Conservation (phyloP, 768 basidiomycete genomes). For the Podaxis rugospora region DNA sequence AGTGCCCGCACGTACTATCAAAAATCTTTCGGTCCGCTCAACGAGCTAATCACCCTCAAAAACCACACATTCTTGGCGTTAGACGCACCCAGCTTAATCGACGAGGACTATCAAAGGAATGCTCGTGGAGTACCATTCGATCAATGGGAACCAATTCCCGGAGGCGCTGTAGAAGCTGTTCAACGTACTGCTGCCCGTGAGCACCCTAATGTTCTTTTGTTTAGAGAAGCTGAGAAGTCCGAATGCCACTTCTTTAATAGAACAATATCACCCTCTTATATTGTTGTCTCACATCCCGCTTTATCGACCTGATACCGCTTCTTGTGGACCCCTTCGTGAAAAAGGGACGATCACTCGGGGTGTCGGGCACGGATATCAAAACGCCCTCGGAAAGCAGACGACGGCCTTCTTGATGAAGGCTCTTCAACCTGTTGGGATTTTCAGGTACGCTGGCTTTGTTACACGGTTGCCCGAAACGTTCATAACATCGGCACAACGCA, state of each 20-base stretch:
- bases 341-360: constrained; percentile 66
- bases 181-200: constrained; percentile 39
- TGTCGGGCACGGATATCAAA: constrained; percentile 80
- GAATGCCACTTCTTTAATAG: constrained; percentile 16
- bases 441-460: constrained; percentile 52
- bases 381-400: constrained; percentile 76
- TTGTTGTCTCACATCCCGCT: constrained; percentile 87
- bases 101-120: constrained; percentile 72
- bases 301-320: constrained; percentile 64
- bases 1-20: constrained; percentile 56
- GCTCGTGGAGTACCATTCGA: constrained; percentile 44
- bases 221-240: neutral
- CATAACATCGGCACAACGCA: constrained; percentile 19
- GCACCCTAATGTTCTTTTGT: constrained; percentile 10
- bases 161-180: constrained; percentile 60
- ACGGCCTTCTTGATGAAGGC: constrained; percentile 65
- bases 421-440: constrained; percentile 64
- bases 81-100: constrained; percentile 76
- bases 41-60: constrained; percentile 53
- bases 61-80: constrained; percentile 73
- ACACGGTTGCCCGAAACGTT: neutral
- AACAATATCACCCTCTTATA: constrained; percentile 44
- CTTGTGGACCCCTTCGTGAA: constrained; percentile 78
- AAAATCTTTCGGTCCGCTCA: constrained; percentile 64
- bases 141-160: constrained; percentile 48